Percentiles rank a stretch among this genome's conserved stretches.
phyloP scores from a whole-genome alignment of 345 rosid species.

The Firmiana major region DNA sequence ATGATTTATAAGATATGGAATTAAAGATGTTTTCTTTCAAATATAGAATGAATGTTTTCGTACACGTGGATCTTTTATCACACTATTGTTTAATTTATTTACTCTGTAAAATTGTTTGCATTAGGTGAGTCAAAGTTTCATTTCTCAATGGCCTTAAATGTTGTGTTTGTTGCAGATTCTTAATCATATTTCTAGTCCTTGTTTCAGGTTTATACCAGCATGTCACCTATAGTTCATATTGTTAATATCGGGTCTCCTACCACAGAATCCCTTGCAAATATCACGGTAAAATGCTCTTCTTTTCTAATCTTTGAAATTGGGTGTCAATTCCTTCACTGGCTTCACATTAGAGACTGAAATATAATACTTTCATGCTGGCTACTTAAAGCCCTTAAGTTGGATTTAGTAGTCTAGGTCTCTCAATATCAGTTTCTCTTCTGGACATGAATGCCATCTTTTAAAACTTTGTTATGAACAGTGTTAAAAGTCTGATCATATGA shows the following conservation, averaged over 20 bases:
- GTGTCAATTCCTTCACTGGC: neutral
- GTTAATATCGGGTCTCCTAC: slow-evolving; percentile 54
- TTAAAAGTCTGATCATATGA: neutral
- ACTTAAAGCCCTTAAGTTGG: neutral
- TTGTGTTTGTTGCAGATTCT: neutral
- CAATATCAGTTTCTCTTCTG: neutral
- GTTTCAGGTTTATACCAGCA: slow-evolving; percentile 87
- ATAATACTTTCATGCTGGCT: neutral
- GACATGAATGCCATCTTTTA: neutral
- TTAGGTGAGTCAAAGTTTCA: neutral
- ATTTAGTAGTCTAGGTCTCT: neutral
- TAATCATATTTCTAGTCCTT: slow-evolving; percentile 4
- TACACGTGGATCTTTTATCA: neutral
- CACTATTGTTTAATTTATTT: neutral
- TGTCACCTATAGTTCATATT: slow-evolving; percentile 83
- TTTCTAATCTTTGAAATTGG: neutral
- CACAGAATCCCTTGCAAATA: slow-evolving; percentile 65
- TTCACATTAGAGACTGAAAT: neutral
- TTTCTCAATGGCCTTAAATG: neutral
- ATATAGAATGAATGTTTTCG: neutral
- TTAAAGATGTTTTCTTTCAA: neutral
- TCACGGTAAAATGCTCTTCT: slow-evolving; percentile 50
- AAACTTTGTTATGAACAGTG: neutral
- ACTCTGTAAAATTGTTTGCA: neutral
- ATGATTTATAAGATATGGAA: neutral